Conservation (phyloP, 441 rosid species). For the Erodium chrysanthum region DNA sequence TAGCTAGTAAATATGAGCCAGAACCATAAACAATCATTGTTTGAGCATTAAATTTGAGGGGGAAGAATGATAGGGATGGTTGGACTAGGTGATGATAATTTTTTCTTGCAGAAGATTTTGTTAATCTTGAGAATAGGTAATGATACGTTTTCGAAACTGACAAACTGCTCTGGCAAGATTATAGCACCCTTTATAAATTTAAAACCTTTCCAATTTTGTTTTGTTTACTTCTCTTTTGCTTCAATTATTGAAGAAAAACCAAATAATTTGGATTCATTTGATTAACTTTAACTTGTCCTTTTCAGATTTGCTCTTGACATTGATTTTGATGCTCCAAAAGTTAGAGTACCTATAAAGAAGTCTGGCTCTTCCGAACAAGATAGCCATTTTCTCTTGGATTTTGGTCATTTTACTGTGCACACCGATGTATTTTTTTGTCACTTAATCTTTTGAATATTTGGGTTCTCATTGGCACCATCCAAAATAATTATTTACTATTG, state of each 20-base stretch:
- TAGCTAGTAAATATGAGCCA: slow-evolving; percentile 1
- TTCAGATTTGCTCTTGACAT: slow-evolving; percentile 95
- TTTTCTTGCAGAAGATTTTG: neutral
- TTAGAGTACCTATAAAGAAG: slow-evolving; percentile 76
- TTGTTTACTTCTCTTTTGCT: slow-evolving; percentile 1
- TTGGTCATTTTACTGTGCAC: slow-evolving; percentile 88
- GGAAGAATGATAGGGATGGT: neutral
- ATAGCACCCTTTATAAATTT: neutral
- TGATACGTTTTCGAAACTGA: neutral
- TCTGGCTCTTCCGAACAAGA: slow-evolving; percentile 52
- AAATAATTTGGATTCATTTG: neutral
- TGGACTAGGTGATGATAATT: slow-evolving; percentile 5
- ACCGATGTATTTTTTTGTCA: slow-evolving; percentile 51
- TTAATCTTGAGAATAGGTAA: neutral
- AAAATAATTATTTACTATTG: slow-evolving; percentile 22
- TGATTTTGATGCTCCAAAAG: slow-evolving; percentile 98
- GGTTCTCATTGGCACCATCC: slow-evolving; percentile 21
- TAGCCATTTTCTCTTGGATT: slow-evolving; percentile 86
- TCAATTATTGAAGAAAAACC: slow-evolving; percentile 6
- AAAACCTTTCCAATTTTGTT: neutral
- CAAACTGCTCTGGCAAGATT: slow-evolving; percentile 2
- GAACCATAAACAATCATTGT: slow-evolving; percentile 5
- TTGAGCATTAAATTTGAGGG: neutral
- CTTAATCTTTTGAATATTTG: slow-evolving; percentile 12
- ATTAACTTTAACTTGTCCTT: slow-evolving; percentile 16